Percentiles rank a stretch among this genome's conserved stretches.
Evolutionary conservation across 2,329 filamentous ascomycete genomes (phyloP).

Genomic region (Talaromyces albobiverticillius): DNA sequence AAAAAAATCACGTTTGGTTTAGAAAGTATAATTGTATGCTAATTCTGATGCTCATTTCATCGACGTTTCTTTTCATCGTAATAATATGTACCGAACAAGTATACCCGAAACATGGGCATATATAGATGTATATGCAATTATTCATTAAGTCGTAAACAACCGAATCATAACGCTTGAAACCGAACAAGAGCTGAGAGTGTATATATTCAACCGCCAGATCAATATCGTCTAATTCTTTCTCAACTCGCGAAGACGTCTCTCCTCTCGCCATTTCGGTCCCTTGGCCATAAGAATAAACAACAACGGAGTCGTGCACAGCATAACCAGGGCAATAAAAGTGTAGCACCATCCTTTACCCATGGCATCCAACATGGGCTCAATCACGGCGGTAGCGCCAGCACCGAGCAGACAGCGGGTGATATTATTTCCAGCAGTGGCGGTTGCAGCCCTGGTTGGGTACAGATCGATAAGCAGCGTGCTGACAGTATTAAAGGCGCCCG

Average conservation of each 20-base stretch:
- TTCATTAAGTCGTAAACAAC: no score
- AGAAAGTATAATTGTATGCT: no score
- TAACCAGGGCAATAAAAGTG: conserved; percentile 41
- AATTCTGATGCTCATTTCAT: no score
- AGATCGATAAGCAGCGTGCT: conserved; percentile 49
- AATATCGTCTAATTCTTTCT: neutral
- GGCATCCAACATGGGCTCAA: conserved; percentile 40
- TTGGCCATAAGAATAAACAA: conserved; percentile 38
- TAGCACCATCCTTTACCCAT: conserved; percentile 34
- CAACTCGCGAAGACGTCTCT: conserved; percentile 29
- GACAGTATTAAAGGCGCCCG: conserved; percentile 41
- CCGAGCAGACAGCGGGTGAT: conserved; percentile 43
- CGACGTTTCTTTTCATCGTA: no score
- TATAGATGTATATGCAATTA: no score
- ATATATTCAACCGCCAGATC: neutral
- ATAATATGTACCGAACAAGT: no score
- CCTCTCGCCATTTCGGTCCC: conserved; percentile 45
- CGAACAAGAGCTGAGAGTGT: neutral
- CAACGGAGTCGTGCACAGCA: conserved; percentile 38
- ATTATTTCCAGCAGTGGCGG: conserved; percentile 45
- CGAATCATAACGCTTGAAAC: neutral
- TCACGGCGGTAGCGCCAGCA: conserved; percentile 41
- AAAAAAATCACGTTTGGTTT: no score
- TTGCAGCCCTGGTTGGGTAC: conserved; percentile 39
- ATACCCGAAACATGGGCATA: no score